These are phyloP conservation scores for Raffaelea albimanens DNA, from an alignment of 2,329 filamentous ascomycete genomes.

Conservation along the genomic window DNA sequence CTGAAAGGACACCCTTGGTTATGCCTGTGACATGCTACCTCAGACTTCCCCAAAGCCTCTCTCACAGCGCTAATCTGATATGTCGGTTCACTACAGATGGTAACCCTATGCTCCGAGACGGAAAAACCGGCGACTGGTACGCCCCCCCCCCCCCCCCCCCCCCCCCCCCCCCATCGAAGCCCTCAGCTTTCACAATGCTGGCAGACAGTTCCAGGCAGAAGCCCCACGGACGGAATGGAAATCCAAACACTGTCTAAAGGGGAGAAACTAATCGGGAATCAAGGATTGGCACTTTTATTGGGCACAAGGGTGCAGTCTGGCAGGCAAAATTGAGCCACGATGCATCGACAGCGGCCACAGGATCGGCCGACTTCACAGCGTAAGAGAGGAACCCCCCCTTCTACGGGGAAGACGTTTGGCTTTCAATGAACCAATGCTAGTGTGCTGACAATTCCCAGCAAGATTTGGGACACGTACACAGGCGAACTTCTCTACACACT, in stretches of 20 bases:
- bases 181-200: no score
- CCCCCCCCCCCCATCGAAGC: no score
- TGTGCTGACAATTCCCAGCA: constrained; percentile 39
- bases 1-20: no score
- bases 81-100: constrained; percentile 53
- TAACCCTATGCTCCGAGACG: constrained; percentile 96
- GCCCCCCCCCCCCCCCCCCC: no score
- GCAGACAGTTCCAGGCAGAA: no score
- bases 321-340: constrained; percentile 86
- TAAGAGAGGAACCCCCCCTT: constrained; percentile 45
- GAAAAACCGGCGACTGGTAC: constrained; percentile 87
- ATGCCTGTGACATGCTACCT: no score
- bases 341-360: constrained; percentile 80
- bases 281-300: constrained; percentile 98
- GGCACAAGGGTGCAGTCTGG: constrained; percentile 97
- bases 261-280: constrained; percentile 41
- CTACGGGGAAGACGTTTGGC: no score
- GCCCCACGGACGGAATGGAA: no score
- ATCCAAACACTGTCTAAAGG: not conserved
- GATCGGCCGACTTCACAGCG: constrained; percentile 93
- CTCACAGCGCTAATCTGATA: not conserved
- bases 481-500: constrained; percentile 83
- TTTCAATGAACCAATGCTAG: no score
- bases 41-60: no score
- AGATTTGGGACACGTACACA: constrained; percentile 94